Evolutionary conservation across 768 basidiomycete genomes (phyloP).

Genomic region (Rhodotorula graminis): DNA sequence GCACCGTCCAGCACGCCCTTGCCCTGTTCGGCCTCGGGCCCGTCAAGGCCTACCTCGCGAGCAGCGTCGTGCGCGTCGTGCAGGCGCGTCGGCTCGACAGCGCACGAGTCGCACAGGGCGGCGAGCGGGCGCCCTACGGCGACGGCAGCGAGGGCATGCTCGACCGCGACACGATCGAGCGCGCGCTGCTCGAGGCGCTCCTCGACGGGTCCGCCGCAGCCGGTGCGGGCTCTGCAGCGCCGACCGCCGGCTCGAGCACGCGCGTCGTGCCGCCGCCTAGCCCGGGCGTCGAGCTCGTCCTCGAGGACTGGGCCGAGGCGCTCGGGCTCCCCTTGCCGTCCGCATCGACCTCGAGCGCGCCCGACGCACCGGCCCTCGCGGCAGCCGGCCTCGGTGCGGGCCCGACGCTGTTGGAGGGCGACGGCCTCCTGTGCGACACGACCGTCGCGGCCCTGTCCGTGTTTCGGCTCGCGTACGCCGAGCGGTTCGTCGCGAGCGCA

Average conservation of each 20-base stretch:
- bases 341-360: too few species aligned
- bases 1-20: constrained; percentile 33
- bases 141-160: not conserved
- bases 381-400: too few species aligned
- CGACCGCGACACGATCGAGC: not conserved
- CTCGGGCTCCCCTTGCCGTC: not conserved
- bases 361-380: not conserved
- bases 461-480: constrained; percentile 24
- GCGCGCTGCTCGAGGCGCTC: not conserved
- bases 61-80: not conserved
- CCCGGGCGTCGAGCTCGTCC: not conserved
- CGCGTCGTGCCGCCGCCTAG: not conserved
- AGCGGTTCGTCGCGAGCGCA: constrained; percentile 3
- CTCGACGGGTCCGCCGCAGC: not conserved
- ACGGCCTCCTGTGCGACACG: constrained; percentile 24
- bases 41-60: not conserved
- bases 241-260: too few species aligned
- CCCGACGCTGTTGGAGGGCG: not conserved
- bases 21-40: constrained; percentile 34
- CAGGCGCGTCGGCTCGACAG: not conserved
- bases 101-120: too few species aligned
- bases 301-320: constrained; percentile 6
- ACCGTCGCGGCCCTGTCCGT: constrained; percentile 15
- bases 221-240: too few species aligned
- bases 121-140: too few species aligned